Evolutionary conservation across 164 flowering plant species (phyloP), one percentile per base, ranked within the genome.

Genomic region (Cinnamomum micranthum): DNA sequence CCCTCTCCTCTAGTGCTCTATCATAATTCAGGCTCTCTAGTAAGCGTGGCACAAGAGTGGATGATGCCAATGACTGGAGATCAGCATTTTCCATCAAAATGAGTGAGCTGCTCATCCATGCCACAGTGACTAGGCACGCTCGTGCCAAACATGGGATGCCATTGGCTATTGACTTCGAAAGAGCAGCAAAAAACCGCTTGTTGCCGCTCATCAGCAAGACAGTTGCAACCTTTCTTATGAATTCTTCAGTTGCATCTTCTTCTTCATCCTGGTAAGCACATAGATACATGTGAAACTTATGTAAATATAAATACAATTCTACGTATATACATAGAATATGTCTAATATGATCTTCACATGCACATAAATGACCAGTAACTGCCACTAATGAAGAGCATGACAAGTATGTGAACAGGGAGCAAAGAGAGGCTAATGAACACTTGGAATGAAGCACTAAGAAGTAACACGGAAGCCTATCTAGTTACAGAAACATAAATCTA

Each of bases 91-190:
- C 74, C 28, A 82, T 68, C 14, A 78, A 76, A 11, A 75, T 73
- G 28, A 88, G 71, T 51, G 73, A 76, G 65, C 62, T 75, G 84
- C 83, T 84, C 80, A 90, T 81, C 96, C 92, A 91, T 65, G 90
- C 77, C 71, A 88, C 78, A 2, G 90, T 88, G 58, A 84, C 82
- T 3, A 90, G 82, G 85, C 91, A 81, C 33, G 91, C 91, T 50
- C 85, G 80, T 35, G 88, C 85, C 63, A 91, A 77, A 52, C 79
- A 74, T 59, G 91, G 91, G 19, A 81, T 77, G 62, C 88, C 85
- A 71, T 85, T 84, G 5, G 80, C 86, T 41, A 86, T 83, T 51
- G 85, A 80, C 41, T 79, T 81, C 11, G 88, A 75, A 65, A 91
- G 89, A 33, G 88, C 87, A 50, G 74, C 69, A 68, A 88, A 66